Evolutionary conservation across 2,329 filamentous ascomycete species (phyloP).

Genomic region (Aspergillus terreus): DNA sequence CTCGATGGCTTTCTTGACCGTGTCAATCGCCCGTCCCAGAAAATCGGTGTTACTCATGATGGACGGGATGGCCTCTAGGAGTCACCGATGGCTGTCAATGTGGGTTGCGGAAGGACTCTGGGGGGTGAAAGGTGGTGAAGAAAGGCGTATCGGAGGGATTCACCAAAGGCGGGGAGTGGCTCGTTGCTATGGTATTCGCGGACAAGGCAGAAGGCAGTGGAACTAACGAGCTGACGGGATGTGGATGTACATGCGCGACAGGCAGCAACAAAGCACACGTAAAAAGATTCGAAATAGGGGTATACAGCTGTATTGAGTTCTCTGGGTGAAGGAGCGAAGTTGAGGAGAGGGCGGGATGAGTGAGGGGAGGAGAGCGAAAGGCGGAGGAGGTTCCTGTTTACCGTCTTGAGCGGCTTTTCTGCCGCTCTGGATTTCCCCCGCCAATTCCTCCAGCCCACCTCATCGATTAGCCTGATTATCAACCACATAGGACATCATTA

Average conservation of each 20-base stretch:
- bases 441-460: constrained; percentile 17
- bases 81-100: background rate
- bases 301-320: too few species aligned
- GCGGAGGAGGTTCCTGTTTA: constrained; percentile 16
- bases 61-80: constrained; percentile 14
- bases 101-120: background rate
- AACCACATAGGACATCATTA: constrained; percentile 4
- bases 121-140: background rate
- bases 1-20: constrained; percentile 96
- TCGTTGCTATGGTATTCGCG: background rate
- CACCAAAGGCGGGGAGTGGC: background rate
- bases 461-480: constrained; percentile 9
- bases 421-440: constrained; percentile 22
- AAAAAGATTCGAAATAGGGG: background rate
- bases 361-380: constrained; percentile 11
- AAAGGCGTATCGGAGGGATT: background rate
- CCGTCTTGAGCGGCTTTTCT: constrained; percentile 10
- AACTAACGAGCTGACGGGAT: background rate
- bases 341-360: background rate
- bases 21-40: constrained; percentile 90
- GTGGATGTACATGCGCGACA: too few species aligned
- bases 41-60: constrained; percentile 96
- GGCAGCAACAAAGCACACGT: too few species aligned
- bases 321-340: background rate
- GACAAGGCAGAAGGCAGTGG: constrained; percentile 6